Evolutionary conservation across 441 rosid genomes (phyloP), one percentile per base, ranked within the genome.

Genomic region (Macaranga tanarius): DNA sequence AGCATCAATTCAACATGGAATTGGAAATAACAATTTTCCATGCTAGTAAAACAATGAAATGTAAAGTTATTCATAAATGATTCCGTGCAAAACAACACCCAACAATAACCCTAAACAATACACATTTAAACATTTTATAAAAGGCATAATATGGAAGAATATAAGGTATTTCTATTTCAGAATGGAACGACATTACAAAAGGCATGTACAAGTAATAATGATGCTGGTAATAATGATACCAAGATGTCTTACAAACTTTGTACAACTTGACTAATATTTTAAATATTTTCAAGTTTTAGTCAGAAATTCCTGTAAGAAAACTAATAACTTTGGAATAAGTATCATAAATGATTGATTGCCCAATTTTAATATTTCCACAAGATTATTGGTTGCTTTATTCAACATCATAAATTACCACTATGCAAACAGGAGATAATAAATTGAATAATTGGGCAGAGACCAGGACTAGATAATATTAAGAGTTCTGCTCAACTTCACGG

Each of bases 1-100:
- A 70, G 22, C 7, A 44, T 48, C 22, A 65, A 62, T 23, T 73
- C 75, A 45, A 51, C 50, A 67, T 40, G 65, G 48, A 73, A 62
- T 51, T 56, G 62, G 38, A 72, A 60, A 75, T 47, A 64, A 65
- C 0, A 22, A 26, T 55, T 16, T 7, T 8, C 60, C n/a, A 42
- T 38, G 64, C 17, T 56, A 13, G 23, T 10, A 34, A 71, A 58
- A n/a, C 51, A 10, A 42, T 26, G 31, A 64, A 50, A 19, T 19
- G 31, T 10, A 31, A 52, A 55, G 5, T 11, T 50, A 38, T 57
- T 59, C 34, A 26, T 28, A 73, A 22, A 34, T 34, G 42, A 47
- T 23, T 42, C 47, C 45, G 28, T 16, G 31, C 28, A 11, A 68
- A 63, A 17, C 19, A 47, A 42, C 7, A 50, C 23, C 34, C 44